Conservation (phyloP, 257 asterid species). For the Thymus quinquecostatus region DNA sequence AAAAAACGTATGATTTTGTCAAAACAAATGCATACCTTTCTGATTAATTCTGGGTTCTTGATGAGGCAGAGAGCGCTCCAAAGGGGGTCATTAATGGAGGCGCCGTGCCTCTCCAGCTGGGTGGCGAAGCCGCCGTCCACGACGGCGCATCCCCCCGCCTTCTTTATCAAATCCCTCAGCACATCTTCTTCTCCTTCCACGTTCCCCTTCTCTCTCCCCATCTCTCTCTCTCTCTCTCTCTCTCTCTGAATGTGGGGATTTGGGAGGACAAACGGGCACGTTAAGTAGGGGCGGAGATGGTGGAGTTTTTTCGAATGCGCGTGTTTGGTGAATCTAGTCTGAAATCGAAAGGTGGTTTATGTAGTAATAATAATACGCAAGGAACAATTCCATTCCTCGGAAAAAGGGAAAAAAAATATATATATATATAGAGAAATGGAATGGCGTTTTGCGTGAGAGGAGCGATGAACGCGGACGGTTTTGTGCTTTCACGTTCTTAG, state of each 20-base stretch:
- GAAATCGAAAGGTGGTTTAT: not conserved
- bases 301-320: constrained; percentile 11
- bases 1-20: not conserved
- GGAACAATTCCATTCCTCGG: not conserved
- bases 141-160: constrained; percentile 82
- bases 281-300: constrained; percentile 27
- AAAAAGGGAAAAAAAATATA: not conserved
- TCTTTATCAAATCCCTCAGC: constrained; percentile 52
- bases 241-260: not conserved
- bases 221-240: constrained; percentile 8
- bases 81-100: constrained; percentile 76
- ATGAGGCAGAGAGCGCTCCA: constrained; percentile 86
- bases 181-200: constrained; percentile 6
- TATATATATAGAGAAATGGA: not conserved
- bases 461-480: constrained; percentile 49
- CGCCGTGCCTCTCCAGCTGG: constrained; percentile 74
- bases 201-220: constrained; percentile 46
- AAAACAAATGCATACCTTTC: constrained; percentile 43
- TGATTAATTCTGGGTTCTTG: constrained; percentile 62
- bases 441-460: not conserved
- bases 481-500: constrained; percentile 44
- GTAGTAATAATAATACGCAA: not conserved
- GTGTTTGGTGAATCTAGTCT: constrained; percentile 16
- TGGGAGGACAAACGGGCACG: constrained; percentile 21
- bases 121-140: constrained; percentile 91